Evolutionary conservation across 2,329 filamentous ascomycete species (phyloP), one percentile per base, ranked within the genome.

Genomic region (Aspergillus oerlinghausenensis): DNA sequence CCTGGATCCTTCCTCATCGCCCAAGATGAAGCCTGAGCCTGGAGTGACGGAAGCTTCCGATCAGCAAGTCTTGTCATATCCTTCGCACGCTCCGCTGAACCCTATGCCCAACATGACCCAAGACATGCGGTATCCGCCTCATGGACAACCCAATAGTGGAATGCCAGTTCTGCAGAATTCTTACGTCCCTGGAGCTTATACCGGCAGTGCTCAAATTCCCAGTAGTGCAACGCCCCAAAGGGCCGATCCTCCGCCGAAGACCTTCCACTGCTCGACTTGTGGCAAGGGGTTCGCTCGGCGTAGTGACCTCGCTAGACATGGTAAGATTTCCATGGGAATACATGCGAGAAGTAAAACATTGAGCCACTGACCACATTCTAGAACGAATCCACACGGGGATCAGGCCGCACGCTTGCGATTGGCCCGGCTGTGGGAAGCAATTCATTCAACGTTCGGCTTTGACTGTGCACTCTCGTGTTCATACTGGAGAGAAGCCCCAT

Each of bases 401-500:
- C 56, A 83, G 93, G 57, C 94, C 94, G 50, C 94, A 99, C 71
- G 88, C 93, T 51, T 99, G 94, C 76, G 92, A 97, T 67, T 90
- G 86, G 71, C 88, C 88, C 43, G 86, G 85, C 53, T 99, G 94
- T 73, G 90, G 90, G 63, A 99, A 97, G 76, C 90, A 93, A 70
- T 99, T 99, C 72, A 99, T 99, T 65, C 94, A 99, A 75, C 85
- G 94, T 55, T 97, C 92, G 28, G 94, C 94, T 23, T 78, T 99
- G 72, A 99, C 94, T 0, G 94, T 99, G 7, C 94, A 97, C 74
- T 88, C 90, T 70, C 89, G 94, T 65, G 92, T 97, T 21, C 94
- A 99, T 75, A 97, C 94, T 1, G 94, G 94, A 63, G 94, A 97
- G 78, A 99, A 99, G 77, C 94, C 94, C 51, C 94, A 99, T 69